Percentiles rank a stretch among this genome's conserved stretches.
Evolutionary conservation across 1,284 basidiomycete genomes (phyloP).

Genomic region (Butyriboletus appendiculatus): DNA sequence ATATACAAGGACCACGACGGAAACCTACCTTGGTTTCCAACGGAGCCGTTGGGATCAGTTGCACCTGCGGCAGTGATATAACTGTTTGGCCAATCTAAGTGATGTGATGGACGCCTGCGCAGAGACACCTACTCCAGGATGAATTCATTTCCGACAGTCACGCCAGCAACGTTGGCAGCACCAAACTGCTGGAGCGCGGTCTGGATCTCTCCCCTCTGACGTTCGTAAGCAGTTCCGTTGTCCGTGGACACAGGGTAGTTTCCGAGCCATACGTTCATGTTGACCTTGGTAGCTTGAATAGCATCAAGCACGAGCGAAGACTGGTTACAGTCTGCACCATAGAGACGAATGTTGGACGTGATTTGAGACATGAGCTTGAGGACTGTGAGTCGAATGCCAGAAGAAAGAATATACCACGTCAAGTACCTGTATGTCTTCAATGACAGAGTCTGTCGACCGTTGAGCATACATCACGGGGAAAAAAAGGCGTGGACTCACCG

Average conservation of each 20-base stretch:
- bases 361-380: conserved; percentile 57
- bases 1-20: neutral
- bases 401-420: neutral
- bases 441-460: conserved; percentile 38
- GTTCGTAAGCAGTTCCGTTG: conserved; percentile 64
- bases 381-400: conserved; percentile 10
- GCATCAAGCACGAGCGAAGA: conserved; percentile 68
- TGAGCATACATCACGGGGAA: conserved; percentile 1
- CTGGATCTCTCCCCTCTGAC: conserved; percentile 71
- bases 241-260: conserved; percentile 71
- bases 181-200: conserved; percentile 80
- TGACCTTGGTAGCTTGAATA: conserved; percentile 85
- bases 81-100: conserved; percentile 37
- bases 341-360: conserved; percentile 55
- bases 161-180: conserved; percentile 71
- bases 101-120: neutral
- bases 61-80: conserved; percentile 48
- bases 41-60: conserved; percentile 50
- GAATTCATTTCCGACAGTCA: conserved; percentile 85
- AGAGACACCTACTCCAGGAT: conserved; percentile 65
- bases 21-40: conserved; percentile 55
- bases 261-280: conserved; percentile 86
- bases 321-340: conserved; percentile 62
- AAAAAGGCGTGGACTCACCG: conserved; percentile 33
- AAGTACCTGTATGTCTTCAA: conserved; percentile 53